These are phyloP conservation scores for Lasiosphaeris hirsuta DNA, from an alignment of 495 filamentous ascomycete species.

Conservation along the genomic window DNA sequence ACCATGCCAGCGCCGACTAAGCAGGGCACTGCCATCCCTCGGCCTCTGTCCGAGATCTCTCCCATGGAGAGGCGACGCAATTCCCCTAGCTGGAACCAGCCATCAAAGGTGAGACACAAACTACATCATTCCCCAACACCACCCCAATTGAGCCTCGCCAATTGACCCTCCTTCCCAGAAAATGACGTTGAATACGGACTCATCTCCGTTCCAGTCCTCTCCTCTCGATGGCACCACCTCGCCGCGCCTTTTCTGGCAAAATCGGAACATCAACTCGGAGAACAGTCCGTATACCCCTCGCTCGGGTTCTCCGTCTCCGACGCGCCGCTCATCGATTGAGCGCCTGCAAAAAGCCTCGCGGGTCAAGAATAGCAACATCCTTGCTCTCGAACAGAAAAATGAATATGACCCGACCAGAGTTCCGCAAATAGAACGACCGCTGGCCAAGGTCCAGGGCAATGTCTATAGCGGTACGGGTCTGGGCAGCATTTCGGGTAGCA, in stretches of 20 bases:
- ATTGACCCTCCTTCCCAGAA: conserved; percentile 33
- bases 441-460: conserved; percentile 69
- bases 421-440: conserved; percentile 71
- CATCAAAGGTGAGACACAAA: conserved; percentile 56
- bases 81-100: conserved; percentile 73
- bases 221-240: conserved; percentile 63
- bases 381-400: conserved; percentile 80
- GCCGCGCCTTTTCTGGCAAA: conserved; percentile 82
- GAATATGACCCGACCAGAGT: conserved; percentile 84
- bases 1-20: conserved; percentile 45
- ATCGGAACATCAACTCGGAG: conserved; percentile 67
- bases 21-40: conserved; percentile 41
- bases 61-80: conserved; percentile 60
- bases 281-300: conserved; percentile 58
- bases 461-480: conserved; percentile 49
- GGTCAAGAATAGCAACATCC: conserved; percentile 95
- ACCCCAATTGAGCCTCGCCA: conserved; percentile 4
- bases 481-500: conserved; percentile 29
- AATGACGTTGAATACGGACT: conserved; percentile 59
- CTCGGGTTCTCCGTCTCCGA: conserved; percentile 60
- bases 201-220: conserved; percentile 73
- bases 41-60: conserved; percentile 56
- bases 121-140: conserved; percentile 3
- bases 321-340: conserved; percentile 84
- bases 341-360: conserved; percentile 88